phyloP scores from a whole-genome alignment of 495 filamentous ascomycete genomes.

The Annulohypoxylon stygium region DNA sequence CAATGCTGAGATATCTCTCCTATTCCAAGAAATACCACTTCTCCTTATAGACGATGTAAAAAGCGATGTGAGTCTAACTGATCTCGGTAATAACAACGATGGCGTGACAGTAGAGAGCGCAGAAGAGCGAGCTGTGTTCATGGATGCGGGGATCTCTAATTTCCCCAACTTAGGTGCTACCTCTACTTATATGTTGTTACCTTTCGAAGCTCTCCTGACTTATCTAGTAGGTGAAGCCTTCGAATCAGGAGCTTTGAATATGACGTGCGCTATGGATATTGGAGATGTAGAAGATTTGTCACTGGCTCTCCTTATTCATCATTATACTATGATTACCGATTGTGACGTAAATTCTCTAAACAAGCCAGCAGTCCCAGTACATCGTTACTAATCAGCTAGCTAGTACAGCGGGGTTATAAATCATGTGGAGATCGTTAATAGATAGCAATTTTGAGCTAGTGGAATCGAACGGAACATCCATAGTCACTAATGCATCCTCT shows the following conservation, averaged over 20 bases:
- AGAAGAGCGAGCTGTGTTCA: conserved; percentile 21
- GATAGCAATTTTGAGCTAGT: not conserved
- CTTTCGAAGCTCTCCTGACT: conserved; percentile 6
- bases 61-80: not conserved
- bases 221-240: not conserved
- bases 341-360: conserved; percentile 40
- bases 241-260: conserved; percentile 25
- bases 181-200: conserved; percentile 9
- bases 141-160: conserved; percentile 29
- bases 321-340: conserved; percentile 44
- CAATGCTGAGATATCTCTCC: not conserved
- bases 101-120: conserved; percentile 18
- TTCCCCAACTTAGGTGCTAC: not conserved
- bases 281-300: conserved; percentile 33
- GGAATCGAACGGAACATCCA: not conserved
- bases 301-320: conserved; percentile 27
- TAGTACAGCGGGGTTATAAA: not conserved
- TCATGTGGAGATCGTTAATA: conserved; percentile 1
- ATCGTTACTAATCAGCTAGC: conserved; percentile 20
- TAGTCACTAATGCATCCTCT: not conserved
- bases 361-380: not conserved
- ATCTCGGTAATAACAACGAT: not conserved
- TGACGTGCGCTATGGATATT: conserved; percentile 26
- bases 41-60: not conserved
- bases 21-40: not conserved